phyloP scores from a whole-genome alignment of 495 filamentous ascomycete genomes.

The Hypoxylon crocopeplum region DNA sequence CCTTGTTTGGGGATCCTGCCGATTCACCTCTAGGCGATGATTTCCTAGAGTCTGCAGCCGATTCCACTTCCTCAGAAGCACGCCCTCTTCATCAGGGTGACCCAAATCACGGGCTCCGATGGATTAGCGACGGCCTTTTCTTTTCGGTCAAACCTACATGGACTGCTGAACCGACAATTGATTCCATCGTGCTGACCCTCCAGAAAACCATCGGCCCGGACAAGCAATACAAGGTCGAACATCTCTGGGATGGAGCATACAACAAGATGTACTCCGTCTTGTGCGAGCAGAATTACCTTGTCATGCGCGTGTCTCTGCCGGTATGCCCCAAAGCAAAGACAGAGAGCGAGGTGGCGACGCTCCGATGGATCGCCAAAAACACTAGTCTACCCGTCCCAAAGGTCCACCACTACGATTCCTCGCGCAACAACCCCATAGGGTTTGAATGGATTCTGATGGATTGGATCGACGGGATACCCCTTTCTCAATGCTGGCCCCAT shows the following conservation, averaged over 20 bases:
- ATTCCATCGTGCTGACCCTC: slow-evolving; percentile 27
- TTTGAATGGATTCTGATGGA: slow-evolving; percentile 69
- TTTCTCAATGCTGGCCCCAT: slow-evolving; percentile 50
- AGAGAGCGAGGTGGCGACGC: slow-evolving; percentile 63
- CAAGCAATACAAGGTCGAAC: slow-evolving; percentile 17
- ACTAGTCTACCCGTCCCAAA: slow-evolving; percentile 61
- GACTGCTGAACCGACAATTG: slow-evolving; percentile 28
- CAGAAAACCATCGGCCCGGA: slow-evolving; percentile 1
- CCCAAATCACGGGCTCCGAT: too few species aligned
- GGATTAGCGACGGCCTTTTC: not conserved
- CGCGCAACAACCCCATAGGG: slow-evolving; percentile 53
- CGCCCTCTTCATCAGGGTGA: too few species aligned
- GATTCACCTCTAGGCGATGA: too few species aligned
- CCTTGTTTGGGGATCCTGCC: too few species aligned
- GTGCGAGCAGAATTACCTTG: slow-evolving; percentile 32
- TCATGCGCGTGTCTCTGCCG: slow-evolving; percentile 62
- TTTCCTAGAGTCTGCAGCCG: too few species aligned
- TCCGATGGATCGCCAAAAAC: slow-evolving; percentile 50
- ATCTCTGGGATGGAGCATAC: slow-evolving; percentile 36
- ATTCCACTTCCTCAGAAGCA: too few species aligned
- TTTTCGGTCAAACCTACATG: slow-evolving; percentile 21
- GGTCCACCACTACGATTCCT: slow-evolving; percentile 56
- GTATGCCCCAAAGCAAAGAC: slow-evolving; percentile 60
- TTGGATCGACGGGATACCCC: slow-evolving; percentile 50
- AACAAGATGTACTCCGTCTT: slow-evolving; percentile 49